Base-by-base conservation (phyloP, 1,139 yeast genomes). In the Lodderomyces jiufengensis region DNA sequence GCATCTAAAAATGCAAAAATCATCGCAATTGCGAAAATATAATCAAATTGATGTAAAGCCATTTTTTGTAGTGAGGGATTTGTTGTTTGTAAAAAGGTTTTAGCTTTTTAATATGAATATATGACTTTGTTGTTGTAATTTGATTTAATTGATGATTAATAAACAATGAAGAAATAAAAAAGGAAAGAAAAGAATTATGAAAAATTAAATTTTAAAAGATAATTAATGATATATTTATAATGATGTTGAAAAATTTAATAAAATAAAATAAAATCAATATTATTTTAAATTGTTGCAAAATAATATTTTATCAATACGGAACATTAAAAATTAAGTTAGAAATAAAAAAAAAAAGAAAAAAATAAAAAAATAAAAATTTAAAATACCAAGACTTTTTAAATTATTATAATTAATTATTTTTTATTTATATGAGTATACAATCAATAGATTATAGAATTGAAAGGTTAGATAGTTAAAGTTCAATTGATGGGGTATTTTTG, bases 1-100 rank as follows among this genome's bases (percentile, higher is more conserved):
- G 90, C 90, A 59, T 81, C 88, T 50, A 81, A 66, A 66, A 80
- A 80, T 46, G 87, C 88, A 60, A 83, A 81, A 42, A 81, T 61
- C 73, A 80, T 73, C 34, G 78, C 77, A 42, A 80, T 70, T 3
- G 84, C 86, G 51, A 80, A 75, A 52, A 80, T 67, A 52, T 80
- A 80, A 54, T 79, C 83, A 51, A 78, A 80, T 52, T 78, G 77
- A 40, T 72, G 77, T 44, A 76, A 64, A 39, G 63, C 63, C 57
- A 56, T 56, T 27, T 13, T 26, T 8, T 7, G 7, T 18, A 5
- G 7, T 9, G 24, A 12, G 22, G 20, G 13, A 16, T 5, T 18
- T 18, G 24, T 7, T 5, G 28, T 27, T 15, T 18, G 16, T 15
- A 25, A 25, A n/a, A n/a, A n/a, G n/a, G n/a, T n/a, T n/a, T n/a